phyloP scores from a whole-genome alignment of 805 yeast genomes.

The Starmerella sp. region DNA sequence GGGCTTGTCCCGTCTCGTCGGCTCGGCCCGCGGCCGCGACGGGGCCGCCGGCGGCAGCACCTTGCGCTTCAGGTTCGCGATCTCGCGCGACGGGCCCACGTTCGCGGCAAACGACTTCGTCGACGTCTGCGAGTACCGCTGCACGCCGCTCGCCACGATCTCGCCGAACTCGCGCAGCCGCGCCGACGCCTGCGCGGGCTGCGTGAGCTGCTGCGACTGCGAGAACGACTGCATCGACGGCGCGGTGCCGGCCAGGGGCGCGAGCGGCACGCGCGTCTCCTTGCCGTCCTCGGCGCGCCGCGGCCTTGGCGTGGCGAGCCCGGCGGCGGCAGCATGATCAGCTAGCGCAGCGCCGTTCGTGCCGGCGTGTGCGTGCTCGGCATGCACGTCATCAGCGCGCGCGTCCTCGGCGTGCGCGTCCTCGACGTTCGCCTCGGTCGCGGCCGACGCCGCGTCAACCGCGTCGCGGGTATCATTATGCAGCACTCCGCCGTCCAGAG shows the following conservation, averaged over 20 bases:
- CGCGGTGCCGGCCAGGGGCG: background rate
- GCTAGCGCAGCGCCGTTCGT: too few species aligned
- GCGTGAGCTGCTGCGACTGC: constrained; percentile 2
- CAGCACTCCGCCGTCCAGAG: background rate
- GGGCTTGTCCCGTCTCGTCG: constrained; percentile 4
- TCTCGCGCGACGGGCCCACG: constrained; percentile 32
- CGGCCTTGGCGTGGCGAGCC: too few species aligned
- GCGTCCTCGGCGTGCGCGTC: background rate
- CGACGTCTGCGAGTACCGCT: constrained; percentile 34
- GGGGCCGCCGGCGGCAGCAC: constrained; percentile 23
- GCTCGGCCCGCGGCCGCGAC: constrained; percentile 13
- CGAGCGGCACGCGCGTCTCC: constrained; percentile 5
- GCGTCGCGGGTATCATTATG: too few species aligned
- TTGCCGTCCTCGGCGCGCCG: constrained; percentile 1
- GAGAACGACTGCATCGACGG: background rate
- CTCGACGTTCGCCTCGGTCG: background rate
- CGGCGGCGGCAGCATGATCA: too few species aligned
- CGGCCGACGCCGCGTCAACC: background rate
- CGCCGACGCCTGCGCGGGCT: constrained; percentile 11
- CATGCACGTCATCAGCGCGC: too few species aligned
- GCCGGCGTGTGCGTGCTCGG: too few species aligned
- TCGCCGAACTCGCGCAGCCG: constrained; percentile 34
- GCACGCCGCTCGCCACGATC: constrained; percentile 52
- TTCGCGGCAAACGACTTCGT: constrained; percentile 25
- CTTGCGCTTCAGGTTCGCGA: constrained; percentile 35